Evolutionary conservation across 352 stramenopile species (phyloP), one percentile per base, ranked within the genome.

Genomic region (Pythium aphanidermatum): DNA sequence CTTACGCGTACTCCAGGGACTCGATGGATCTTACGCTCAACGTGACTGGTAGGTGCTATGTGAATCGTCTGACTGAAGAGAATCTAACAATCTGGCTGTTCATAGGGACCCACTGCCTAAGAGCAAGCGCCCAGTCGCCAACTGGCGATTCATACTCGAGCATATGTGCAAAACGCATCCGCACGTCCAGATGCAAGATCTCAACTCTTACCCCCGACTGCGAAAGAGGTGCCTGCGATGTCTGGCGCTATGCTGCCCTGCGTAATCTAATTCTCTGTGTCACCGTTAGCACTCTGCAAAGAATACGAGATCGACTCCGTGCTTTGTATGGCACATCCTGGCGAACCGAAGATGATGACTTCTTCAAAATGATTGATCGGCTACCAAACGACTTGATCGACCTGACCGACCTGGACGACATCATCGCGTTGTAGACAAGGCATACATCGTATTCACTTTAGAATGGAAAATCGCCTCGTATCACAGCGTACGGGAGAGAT

Each of bases 301-400:
- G 70, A 13, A 89, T 91, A 20, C 75, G 68, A 2, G 68, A 81
- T 17, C 71, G 76, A 17, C 58, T 91, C 5, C 69, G 76, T 25
- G 71, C 43, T 2, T 32, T 87, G 14, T 71, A 87, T 26, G 55
- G 74, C 0, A 45, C 69, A 26, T 51, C 76, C 2, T 86, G 72
- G 46, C 61, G 68, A 26, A 46, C 64, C 9, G 63, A 80, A 32
- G 72, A 86, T 44, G 50, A 70, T 13, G 54, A 70, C 6, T 68
- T 85, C 36, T 69, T 83, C 32, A 47, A 54, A 32, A 40, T 49
- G 23, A 46, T 55, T n/a, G 53, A 67, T 48, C 46, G 44, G 20
- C 37, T 63, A 35, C 20, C n/a, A n/a, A n/a, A n/a, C n/a, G n/a
- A n/a, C n/a, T n/a, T 35, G 16, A 30, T 41, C 14, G 53, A 67